Evolutionary conservation across 768 basidiomycete species (phyloP).

Genomic region (Rhodosporidiobolus sp.): DNA sequence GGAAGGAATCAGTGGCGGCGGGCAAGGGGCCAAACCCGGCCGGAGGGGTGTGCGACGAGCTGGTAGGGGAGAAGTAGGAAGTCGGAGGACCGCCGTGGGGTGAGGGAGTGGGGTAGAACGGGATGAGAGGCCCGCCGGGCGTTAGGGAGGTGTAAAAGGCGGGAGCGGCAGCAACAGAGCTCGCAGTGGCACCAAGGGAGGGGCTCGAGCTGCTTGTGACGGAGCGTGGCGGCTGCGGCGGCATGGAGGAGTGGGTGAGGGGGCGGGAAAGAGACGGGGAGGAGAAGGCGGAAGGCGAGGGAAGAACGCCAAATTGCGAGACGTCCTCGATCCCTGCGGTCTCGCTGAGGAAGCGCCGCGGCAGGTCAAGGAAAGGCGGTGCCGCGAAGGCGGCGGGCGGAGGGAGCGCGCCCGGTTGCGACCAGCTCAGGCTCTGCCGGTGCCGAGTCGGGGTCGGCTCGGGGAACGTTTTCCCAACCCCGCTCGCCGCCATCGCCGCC

Average conservation of each 20-base stretch:
- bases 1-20: not conserved
- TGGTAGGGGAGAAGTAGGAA: not conserved
- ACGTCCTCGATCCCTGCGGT: not conserved
- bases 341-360: not conserved
- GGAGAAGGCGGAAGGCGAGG: not conserved
- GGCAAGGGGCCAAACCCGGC: not conserved
- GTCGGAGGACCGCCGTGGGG: not conserved
- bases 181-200: not conserved
- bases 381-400: not conserved
- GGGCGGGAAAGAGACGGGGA: not conserved
- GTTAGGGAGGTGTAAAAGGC: not conserved
- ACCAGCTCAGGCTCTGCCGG: not conserved
- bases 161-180: not conserved
- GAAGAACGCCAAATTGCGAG: not conserved
- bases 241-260: not conserved
- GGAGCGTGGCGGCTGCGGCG: not conserved
- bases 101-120: constrained; percentile 8
- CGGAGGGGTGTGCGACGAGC: accelerated
- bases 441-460: not conserved
- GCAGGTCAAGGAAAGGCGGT: not conserved
- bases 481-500: no score
- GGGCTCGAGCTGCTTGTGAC: no score
- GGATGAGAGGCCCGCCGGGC: not conserved
- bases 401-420: not conserved
- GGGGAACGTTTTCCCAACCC: no score